A percentile compares a stretch with the other conserved stretches of the same genome.
Conservation (phyloP, 208 protist genomes). For the Leishmania tarentolae region DNA sequence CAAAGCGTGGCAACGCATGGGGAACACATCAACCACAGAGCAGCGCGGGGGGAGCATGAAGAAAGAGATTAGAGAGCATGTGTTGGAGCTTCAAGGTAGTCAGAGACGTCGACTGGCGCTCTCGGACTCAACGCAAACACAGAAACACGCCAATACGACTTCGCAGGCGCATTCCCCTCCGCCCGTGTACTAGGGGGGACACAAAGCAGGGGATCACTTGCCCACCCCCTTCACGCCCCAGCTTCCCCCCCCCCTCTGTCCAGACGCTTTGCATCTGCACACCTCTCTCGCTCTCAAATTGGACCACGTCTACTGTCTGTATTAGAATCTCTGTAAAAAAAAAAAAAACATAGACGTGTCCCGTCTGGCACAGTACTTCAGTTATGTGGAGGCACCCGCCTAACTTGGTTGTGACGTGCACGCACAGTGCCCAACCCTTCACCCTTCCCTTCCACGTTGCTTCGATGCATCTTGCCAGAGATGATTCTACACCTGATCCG, state of each 20-base stretch:
- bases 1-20: not conserved
- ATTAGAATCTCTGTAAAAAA: not conserved
- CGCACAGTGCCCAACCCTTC: not conserved
- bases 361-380: not conserved
- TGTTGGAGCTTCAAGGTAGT: not conserved
- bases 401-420: not conserved
- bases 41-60: not conserved
- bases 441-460: not conserved
- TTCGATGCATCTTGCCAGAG: not conserved
- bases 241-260: not conserved
- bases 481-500: not conserved
- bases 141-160: not conserved
- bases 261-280: not conserved
- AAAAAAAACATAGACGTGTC: not conserved
- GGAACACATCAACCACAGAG: not conserved
- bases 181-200: not conserved
- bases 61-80: not conserved
- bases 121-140: not conserved
- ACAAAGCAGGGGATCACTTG: not conserved
- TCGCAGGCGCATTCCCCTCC: not conserved
- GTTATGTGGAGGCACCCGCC: not conserved
- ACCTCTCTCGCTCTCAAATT: not conserved
- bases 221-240: not conserved
- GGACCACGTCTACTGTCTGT: not conserved
- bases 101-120: not conserved